Evolutionary conservation across 2,329 filamentous ascomycete species (phyloP), one percentile per base, ranked within the genome.

Genomic region (Microdochium trichocladiopsis): DNA sequence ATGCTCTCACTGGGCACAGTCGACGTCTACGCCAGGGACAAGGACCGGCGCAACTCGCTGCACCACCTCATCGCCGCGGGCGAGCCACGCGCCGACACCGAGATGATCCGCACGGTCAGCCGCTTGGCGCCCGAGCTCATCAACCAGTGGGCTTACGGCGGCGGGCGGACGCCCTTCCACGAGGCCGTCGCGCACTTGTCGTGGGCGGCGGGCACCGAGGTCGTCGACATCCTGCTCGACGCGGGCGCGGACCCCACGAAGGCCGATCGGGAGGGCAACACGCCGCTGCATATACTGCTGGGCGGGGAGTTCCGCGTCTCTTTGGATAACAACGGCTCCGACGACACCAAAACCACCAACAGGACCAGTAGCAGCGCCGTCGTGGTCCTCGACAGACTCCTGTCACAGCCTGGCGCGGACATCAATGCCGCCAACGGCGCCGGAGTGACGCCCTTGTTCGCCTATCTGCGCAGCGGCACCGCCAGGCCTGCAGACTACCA

Each of bases 131-230:
- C 58, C 1, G 25, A 25, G 2, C 21, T 63, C 1, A 10, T 60
- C 4, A 52, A 58, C 5, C 52, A 60, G 16, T 24, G 18, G 25
- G 60, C 66, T 33, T 47, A 21, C 41, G 22, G 41, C 18, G 25
- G 55, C 4, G 63, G 65, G 2, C 56, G 58, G 18, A 66, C 63
- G 25, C 62, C 63, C 1, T 41, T 65, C 14, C 58, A 64, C 31
- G 53, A 56, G 25, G 61, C 60, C 9, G 24, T 53, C 12, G 8
- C 10, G 2, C 25, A 55, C 4, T 8, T 52, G 2, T 45, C 41
- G 41, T 45, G 41, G 41, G 21, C 41, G 41, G 21, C 41, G n/a
- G 41, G 18, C 22, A 22, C 41, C 5, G 41, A 45, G 41, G 18
- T 45, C 41, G 21, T 45, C 21, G 41, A 45, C 22, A 23, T 45